Conservation (phyloP, 2,329 filamentous ascomycete species). For the Ambrosiella xylebori region DNA sequence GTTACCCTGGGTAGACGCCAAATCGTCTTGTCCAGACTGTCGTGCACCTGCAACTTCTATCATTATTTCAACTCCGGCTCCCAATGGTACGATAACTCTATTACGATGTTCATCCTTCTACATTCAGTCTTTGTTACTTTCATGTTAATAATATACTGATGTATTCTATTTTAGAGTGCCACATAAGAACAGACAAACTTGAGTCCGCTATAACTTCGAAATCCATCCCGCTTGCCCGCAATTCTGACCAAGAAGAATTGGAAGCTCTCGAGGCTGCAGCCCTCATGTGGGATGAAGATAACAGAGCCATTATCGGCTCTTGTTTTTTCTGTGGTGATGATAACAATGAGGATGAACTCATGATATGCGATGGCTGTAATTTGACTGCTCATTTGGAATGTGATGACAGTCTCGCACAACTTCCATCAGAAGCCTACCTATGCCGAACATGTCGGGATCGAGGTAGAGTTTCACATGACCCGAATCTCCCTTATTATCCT, state of each 20-base stretch:
- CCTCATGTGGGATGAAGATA: background rate
- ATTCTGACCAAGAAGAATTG: background rate
- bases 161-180: background rate
- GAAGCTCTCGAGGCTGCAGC: background rate
- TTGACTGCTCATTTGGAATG: background rate
- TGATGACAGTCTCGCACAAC: background rate
- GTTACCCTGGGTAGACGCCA: constrained; percentile 85
- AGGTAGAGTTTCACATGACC: background rate
- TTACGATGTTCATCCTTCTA: background rate
- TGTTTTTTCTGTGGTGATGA: background rate
- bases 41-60: constrained; percentile 82
- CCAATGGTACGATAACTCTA: constrained; percentile 48
- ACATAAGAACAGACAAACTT: background rate
- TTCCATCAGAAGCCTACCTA: background rate
- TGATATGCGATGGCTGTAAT: constrained; percentile 1
- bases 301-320: background rate
- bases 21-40: constrained; percentile 96
- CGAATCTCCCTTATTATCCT: background rate
- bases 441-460: background rate
- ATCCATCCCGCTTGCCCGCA: background rate
- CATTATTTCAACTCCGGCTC: constrained; percentile 40
- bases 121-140: background rate
- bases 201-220: background rate
- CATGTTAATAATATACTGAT: background rate
- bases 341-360: background rate